A percentile compares a stretch with the other conserved stretches of the same genome.
phyloP scores from a whole-genome alignment of 352 stramenopile genomes.

The Phytophthora multivora region DNA sequence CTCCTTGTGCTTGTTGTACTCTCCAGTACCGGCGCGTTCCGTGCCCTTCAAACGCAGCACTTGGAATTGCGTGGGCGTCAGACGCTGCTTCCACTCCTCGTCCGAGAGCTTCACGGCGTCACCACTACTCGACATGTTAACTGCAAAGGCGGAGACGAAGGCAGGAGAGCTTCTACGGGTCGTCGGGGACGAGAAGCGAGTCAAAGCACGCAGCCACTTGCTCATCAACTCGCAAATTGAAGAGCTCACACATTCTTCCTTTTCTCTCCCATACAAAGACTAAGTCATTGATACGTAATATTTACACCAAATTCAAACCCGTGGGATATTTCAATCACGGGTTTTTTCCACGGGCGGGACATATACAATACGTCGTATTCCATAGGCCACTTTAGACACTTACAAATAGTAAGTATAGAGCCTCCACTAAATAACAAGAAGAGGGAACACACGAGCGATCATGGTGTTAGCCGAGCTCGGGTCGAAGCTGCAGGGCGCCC shows the following conservation, averaged over 20 bases:
- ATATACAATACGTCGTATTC: too few species aligned
- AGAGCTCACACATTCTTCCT: conserved; percentile 9
- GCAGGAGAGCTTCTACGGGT: conserved; percentile 6
- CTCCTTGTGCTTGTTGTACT: conserved; percentile 90
- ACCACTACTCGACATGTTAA: conserved; percentile 55
- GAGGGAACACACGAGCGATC: not conserved
- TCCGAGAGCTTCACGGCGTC: conserved; percentile 58
- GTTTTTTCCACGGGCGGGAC: not conserved
- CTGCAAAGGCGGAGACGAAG: conserved; percentile 4
- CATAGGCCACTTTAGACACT: not conserved
- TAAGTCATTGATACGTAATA: not conserved
- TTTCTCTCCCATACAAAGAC: not conserved
- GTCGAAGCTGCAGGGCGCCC: conserved; percentile 84
- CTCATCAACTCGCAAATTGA: conserved; percentile 31
- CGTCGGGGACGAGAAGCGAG: conserved; percentile 8
- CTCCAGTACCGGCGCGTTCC: conserved; percentile 84
- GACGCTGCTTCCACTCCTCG: conserved; percentile 81
- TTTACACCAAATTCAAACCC: not conserved
- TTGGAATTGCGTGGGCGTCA: conserved; percentile 82
- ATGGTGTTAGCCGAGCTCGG: conserved; percentile 93
- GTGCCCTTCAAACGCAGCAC: conserved; percentile 92
- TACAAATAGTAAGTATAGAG: conserved; percentile 12
- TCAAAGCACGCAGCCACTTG: conserved; percentile 33
- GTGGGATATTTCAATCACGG: not conserved
- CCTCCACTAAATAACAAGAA: conserved; percentile 1